Base-by-base conservation (phyloP, 139 green algal species). In the Chlorella sp. region DNA sequence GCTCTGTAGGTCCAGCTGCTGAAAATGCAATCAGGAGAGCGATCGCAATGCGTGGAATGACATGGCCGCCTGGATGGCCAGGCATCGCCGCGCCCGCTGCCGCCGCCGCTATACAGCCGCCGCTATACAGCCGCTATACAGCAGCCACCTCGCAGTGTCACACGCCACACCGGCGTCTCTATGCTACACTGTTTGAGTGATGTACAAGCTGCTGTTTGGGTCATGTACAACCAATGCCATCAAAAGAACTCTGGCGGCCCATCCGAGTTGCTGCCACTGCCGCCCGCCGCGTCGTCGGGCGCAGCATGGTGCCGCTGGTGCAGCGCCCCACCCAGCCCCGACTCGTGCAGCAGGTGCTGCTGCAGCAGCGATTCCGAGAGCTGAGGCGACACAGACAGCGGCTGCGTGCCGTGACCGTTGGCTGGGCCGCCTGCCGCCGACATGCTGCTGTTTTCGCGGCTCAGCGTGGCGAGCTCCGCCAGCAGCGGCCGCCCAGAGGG, bases 231-330 rank as follows among this genome's bases (percentile, higher is more conserved):
- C 21, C 51, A 3, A 20, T 21, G 51, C 15, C 51, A 60, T 81
- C 74, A 81, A 32, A 81, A 81, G 55, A 81, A 81, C 12, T 69
- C 28, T 25, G 74, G 74, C 1, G 74, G 74, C 15, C 74, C 55
- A 20, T 68, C 74, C 32, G 32, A 34, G 55, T 20, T 28, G 23
- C 20, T 34, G 25, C 74, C 28, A 16, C 72, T 39, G 36, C 65
- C 65, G 65, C 65, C 65, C 39, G 72, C 44, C 47, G 72, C n/a
- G 44, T 32, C 3, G 0, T 64, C 36, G 12, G 15, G 28, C 44
- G 72, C 72, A 25, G 18, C 34, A 2, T 30, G 68, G n/a, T n/a
- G 70, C 32, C 39, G 28, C 1, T 56, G 44, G 28, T 56, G 70
- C 69, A 30, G 64, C 30, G n/a, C 23, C 0, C 47, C 36, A 26